Evolutionary conservation across 2,329 filamentous ascomycete species (phyloP), one percentile per base, ranked within the genome.

Genomic region (Fusarium veterinarium): DNA sequence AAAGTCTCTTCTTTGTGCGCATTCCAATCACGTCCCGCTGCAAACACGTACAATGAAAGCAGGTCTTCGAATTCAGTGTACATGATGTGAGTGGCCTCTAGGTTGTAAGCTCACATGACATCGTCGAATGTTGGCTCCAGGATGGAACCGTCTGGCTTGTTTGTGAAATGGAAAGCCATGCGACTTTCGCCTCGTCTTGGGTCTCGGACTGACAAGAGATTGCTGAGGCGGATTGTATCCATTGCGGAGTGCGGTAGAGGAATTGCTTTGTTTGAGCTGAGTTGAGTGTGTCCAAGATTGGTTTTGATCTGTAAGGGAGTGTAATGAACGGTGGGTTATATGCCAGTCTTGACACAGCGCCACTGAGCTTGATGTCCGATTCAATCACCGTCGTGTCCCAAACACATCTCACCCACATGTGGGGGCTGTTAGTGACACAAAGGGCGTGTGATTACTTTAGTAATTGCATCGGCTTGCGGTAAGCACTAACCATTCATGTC

Each of bases 331-430:
- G 6, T 17, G 28, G 17, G 11, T 14, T 20, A 14, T 37, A 37
- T 51, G 20, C n/a, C 23, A 7, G 16, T 8, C 17, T 35, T 14
- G 8, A 19, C 31, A 16, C 6, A 25, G 11, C 16, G 4, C 1
- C 6, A 20, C 11, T 35, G 11, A 11, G 6, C 20, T 13, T 37
- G 12, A 16, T 10, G 12, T 51, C n/a, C 37, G n/a, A 51, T 25
- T 51, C n/a, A 35, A 37, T 10, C 6, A 23, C 16, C 1, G 2
- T 5, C 3, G 7, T 12, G n/a, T 8, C 2, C 0, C 5, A 1
- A 33, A 5, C 3, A 16, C 6, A 14, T 14, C 31, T 20, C 13
- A 35, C 10, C 23, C 12, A 51, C 17, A 35, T 5, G 14, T 9
- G 28, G 8, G 2, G 8, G 25, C 12, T 2, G n/a, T 4, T 25